These are phyloP conservation scores for Trametes meyenii DNA, from an alignment of 768 basidiomycete genomes.

Conservation along the genomic window DNA sequence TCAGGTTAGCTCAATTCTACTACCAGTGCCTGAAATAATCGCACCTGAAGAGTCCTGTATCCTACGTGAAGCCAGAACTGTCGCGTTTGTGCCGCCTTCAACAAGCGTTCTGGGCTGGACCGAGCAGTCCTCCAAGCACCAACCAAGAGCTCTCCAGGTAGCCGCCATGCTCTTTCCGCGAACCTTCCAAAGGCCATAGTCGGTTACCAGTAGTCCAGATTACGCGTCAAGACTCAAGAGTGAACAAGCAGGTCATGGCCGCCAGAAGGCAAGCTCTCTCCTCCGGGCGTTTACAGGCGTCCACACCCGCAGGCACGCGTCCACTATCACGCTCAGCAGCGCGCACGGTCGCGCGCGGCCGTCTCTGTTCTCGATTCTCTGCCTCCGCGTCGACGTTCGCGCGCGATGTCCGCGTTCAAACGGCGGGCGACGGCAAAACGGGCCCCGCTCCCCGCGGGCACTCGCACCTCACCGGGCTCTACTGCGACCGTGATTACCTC, in stretches of 20 bases:
- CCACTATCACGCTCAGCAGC: background rate
- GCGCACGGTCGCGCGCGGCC: background rate
- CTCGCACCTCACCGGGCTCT: conserved; percentile 60
- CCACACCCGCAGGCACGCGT: background rate
- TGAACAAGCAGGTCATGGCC: background rate
- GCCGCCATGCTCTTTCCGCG: background rate
- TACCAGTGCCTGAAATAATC: too few relatives aligned
- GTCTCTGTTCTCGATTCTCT: background rate
- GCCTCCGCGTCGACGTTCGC: background rate
- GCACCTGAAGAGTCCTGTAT: conserved; percentile 8
- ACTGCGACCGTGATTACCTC: conserved; percentile 64
- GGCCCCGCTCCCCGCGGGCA: conserved; percentile 48
- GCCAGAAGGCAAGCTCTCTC: background rate
- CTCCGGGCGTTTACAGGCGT: background rate
- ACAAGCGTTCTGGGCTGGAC: background rate
- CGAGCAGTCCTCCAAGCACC: background rate
- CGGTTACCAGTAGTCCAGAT: background rate
- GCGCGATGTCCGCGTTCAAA: conserved; percentile 79
- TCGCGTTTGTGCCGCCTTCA: background rate
- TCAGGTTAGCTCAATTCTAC: conserved; percentile 2
- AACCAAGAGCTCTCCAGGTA: too few relatives aligned
- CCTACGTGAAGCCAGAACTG: background rate
- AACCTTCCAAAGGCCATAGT: background rate
- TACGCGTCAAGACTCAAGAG: background rate
- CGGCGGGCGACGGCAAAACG: conserved; percentile 55